phyloP scores from a whole-genome alignment of 768 basidiomycete species.

The Termitomyces sp. region DNA sequence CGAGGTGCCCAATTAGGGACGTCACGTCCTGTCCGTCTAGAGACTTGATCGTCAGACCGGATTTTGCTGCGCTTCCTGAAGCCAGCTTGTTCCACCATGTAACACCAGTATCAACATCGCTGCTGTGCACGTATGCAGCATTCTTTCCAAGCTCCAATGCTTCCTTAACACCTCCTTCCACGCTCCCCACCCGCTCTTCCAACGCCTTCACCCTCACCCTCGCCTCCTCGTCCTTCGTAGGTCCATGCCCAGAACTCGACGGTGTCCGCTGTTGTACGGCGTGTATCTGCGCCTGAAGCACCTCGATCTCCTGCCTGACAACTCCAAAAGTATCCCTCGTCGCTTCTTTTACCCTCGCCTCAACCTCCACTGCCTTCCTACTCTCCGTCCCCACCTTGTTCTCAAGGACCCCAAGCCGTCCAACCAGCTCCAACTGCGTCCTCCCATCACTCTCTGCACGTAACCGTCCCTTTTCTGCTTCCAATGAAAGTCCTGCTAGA shows the following conservation, averaged over 20 bases:
- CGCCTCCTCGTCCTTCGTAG: constrained; percentile 51
- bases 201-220: constrained; percentile 46
- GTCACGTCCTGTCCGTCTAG: constrained; percentile 70
- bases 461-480: constrained; percentile 44
- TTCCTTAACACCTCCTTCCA: constrained; percentile 66
- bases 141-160: constrained; percentile 64
- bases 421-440: constrained; percentile 45
- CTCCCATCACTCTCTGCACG: constrained; percentile 51
- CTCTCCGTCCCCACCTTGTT: constrained; percentile 35
- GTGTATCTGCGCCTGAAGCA: constrained; percentile 39
- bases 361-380: constrained; percentile 45
- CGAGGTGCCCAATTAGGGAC: constrained; percentile 64
- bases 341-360: constrained; percentile 39
- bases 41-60: constrained; percentile 60
- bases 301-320: constrained; percentile 53
- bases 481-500: constrained; percentile 53
- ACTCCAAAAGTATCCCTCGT: constrained; percentile 40
- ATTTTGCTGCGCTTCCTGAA: constrained; percentile 33
- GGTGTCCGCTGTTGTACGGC: constrained; percentile 20
- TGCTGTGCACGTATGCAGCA: constrained; percentile 27
- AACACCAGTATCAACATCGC: constrained; percentile 30
- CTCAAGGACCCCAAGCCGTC: constrained; percentile 55
- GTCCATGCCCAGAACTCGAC: constrained; percentile 8
- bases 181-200: constrained; percentile 55
- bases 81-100: constrained; percentile 73